Percentiles rank a stretch among this genome's conserved stretches.
phyloP scores from a whole-genome alignment of 371 early-diverging fungal species.

The Dichotomocladium elegans region DNA sequence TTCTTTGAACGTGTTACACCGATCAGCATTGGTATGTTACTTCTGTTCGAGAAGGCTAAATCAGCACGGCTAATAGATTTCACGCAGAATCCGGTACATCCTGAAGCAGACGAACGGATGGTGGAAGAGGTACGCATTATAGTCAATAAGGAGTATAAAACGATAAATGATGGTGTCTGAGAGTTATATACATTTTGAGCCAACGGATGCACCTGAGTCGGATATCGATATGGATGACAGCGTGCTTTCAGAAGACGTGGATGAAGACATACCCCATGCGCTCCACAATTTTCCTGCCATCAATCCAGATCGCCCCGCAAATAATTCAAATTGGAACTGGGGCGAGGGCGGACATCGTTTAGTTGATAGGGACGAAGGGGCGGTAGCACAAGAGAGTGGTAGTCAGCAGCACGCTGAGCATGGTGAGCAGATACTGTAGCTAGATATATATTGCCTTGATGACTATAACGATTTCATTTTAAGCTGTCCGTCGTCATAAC shows the following conservation, averaged over 20 bases:
- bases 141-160: background rate
- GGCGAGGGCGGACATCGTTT: slow-evolving; percentile 14
- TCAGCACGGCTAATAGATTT: too few relatives aligned
- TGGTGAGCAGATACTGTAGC: background rate
- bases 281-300: slow-evolving; percentile 3
- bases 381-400: background rate
- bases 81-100: background rate
- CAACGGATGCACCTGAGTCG: background rate
- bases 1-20: slow-evolving; percentile 19
- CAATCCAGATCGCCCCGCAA: slow-evolving; percentile 5
- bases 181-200: background rate
- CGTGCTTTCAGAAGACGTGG: background rate
- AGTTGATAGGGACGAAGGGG: background rate
- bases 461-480: background rate
- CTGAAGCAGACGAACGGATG: background rate
- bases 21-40: too few relatives aligned
- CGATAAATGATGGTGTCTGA: background rate
- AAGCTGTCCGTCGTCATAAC: slow-evolving; percentile 3
- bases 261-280: background rate
- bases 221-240: background rate
- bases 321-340: slow-evolving; percentile 16
- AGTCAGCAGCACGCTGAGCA: background rate
- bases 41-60: too few relatives aligned
- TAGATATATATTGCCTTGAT: background rate
- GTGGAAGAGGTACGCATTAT: background rate